Evolutionary conservation across 202 grass and related monocot species (phyloP).

Genomic region (Cymbopogon flexuosus): DNA sequence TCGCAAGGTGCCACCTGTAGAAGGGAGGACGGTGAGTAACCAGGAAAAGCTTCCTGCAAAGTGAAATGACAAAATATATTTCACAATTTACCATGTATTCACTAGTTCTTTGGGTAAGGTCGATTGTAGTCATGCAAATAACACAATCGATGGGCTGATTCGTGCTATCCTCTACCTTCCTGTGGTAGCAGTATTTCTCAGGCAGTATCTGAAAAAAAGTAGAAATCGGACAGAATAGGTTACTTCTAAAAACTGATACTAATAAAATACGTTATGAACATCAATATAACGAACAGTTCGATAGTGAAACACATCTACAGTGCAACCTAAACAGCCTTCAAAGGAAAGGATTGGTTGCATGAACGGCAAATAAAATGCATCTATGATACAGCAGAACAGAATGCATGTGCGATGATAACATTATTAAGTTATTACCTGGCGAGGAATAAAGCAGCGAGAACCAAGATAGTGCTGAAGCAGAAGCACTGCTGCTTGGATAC

Average conservation of each 20-base stretch:
- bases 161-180: conserved; percentile 61
- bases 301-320: neutral
- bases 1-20: conserved; percentile 92
- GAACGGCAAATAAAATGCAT: neutral
- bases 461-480: conserved; percentile 94
- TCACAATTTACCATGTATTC: conserved; percentile 89
- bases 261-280: neutral
- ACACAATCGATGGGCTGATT: conserved; percentile 78
- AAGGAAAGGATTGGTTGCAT: neutral
- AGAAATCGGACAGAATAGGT: neutral
- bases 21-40: conserved; percentile 10
- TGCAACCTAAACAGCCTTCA: neutral
- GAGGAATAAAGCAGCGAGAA: conserved; percentile 97
- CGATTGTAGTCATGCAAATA: conserved; percentile 96
- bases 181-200: conserved; percentile 94
- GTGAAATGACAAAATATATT: conserved; percentile 6
- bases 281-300: neutral
- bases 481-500: conserved; percentile 67
- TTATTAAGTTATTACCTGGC: conserved; percentile 55
- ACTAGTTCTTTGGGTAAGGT: conserved; percentile 61
- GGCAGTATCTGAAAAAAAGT: conserved; percentile 70
- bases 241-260: neutral
- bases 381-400: neutral
- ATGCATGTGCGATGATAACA: neutral
- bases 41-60: neutral